These are phyloP conservation scores for Camellia oleifera DNA, from an alignment of 179 eudicot species.

Conservation along the genomic window DNA sequence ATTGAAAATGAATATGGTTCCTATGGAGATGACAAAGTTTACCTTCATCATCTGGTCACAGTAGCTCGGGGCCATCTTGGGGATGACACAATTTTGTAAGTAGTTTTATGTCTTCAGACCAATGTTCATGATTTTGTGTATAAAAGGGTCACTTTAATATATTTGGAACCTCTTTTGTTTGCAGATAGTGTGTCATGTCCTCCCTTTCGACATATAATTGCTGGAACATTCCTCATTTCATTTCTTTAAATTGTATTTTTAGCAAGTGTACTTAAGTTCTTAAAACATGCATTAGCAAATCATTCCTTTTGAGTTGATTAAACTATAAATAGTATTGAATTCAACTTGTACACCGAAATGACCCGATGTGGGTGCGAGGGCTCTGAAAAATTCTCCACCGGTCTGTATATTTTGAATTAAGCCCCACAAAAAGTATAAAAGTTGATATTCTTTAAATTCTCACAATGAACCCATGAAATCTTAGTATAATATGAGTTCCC, in stretches of 20 bases:
- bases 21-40: constrained; percentile 83
- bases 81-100: constrained; percentile 67
- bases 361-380: neutral
- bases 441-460: too few relatives aligned
- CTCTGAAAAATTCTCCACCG: neutral
- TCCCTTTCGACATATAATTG: neutral
- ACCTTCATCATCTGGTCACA: constrained; percentile 68
- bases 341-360: neutral
- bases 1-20: constrained; percentile 98
- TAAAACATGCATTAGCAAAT: neutral
- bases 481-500: neutral
- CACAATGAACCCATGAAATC: too few relatives aligned
- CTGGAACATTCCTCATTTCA: neutral
- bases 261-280: neutral
- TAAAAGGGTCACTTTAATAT: neutral
- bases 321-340: neutral
- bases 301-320: constrained; percentile 1
- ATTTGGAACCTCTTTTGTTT: neutral
- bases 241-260: constrained; percentile 2
- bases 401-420: neutral
- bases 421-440: neutral
- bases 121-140: neutral
- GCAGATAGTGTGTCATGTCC: neutral
- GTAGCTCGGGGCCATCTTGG: constrained; percentile 77
- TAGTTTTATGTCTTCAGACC: constrained; percentile 4